Conservation (phyloP, 202 grass and related monocot species). For the Schoenoplectus triqueter region DNA sequence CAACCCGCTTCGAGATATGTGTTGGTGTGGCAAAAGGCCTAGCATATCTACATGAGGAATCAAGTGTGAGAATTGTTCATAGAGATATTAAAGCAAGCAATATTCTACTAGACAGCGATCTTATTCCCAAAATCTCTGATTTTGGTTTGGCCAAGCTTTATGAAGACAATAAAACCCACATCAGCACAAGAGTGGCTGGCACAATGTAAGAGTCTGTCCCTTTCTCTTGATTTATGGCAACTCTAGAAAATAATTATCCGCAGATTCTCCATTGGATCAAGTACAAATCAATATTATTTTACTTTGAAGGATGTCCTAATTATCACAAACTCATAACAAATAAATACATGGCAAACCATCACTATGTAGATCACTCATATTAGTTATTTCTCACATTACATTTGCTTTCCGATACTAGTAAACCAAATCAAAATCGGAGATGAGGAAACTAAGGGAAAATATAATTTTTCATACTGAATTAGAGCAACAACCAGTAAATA, state of each 20-base stretch:
- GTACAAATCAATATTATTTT: too few species aligned
- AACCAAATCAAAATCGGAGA: neutral
- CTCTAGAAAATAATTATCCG: neutral
- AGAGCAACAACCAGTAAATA: neutral
- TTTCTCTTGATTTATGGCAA: neutral
- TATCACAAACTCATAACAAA: too few species aligned
- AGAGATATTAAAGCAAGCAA: conserved; percentile 93
- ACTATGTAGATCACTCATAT: too few species aligned
- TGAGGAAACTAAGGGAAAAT: neutral
- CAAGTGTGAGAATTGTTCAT: conserved; percentile 74
- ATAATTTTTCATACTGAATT: neutral
- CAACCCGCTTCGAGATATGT: conserved; percentile 73
- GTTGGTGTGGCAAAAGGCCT: conserved; percentile 74
- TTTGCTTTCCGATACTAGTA: neutral
- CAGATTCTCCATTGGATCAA: too few species aligned
- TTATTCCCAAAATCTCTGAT: conserved; percentile 93
- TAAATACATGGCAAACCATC: too few species aligned
- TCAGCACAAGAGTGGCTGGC: conserved; percentile 86
- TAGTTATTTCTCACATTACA: neutral
- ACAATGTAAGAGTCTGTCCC: conserved; percentile 69
- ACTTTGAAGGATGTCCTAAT: too few species aligned
- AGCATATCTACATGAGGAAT: conserved; percentile 83
- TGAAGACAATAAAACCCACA: conserved; percentile 81
- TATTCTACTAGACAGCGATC: conserved; percentile 70
- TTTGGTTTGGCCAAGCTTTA: conserved; percentile 89